phyloP scores from a whole-genome alignment of 495 filamentous ascomycete species.

The Penicillium ochrochloron region DNA sequence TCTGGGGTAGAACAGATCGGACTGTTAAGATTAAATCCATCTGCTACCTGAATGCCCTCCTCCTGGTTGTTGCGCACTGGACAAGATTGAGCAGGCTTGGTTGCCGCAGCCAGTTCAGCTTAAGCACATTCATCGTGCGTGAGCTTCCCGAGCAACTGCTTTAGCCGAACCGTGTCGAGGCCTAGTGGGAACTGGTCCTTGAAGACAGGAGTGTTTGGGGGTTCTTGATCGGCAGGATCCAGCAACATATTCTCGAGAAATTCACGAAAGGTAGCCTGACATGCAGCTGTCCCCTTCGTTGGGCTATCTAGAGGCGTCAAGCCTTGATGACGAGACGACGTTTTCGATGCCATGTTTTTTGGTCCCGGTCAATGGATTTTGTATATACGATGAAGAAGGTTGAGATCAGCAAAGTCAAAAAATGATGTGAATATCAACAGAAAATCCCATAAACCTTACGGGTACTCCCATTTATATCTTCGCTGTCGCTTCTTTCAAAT shows the following conservation, averaged over 20 bases:
- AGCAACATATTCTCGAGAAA: slow-evolving; percentile 15
- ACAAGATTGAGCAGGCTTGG: slow-evolving; percentile 14
- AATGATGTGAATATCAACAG: too few species aligned
- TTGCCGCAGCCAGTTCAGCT: background rate
- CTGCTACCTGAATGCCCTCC: slow-evolving; percentile 19
- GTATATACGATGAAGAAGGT: too few species aligned
- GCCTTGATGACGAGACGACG: slow-evolving; percentile 6
- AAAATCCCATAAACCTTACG: too few species aligned
- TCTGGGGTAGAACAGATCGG: slow-evolving; percentile 24
- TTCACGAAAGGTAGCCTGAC: slow-evolving; percentile 3
- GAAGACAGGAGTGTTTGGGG: slow-evolving; percentile 21
- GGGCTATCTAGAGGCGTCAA: slow-evolving; percentile 16
- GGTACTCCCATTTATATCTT: too few species aligned
- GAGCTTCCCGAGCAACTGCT: slow-evolving; percentile 17
- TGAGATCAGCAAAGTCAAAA: too few species aligned
- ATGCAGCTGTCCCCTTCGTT: slow-evolving; percentile 1
- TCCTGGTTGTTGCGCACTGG: slow-evolving; percentile 15
- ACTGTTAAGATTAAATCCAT: slow-evolving; percentile 19
- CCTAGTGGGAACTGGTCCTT: slow-evolving; percentile 14
- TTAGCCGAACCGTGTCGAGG: slow-evolving; percentile 14
- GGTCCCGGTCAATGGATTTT: too few species aligned
- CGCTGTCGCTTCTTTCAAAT: too few species aligned
- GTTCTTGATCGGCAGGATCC: slow-evolving; percentile 15
- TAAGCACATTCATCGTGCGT: slow-evolving; percentile 12
- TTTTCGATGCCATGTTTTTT: too few species aligned